These are phyloP conservation scores for Oryza meyeriana DNA, from an alignment of 176 grass and related monocot genomes.

Conservation along the genomic window DNA sequence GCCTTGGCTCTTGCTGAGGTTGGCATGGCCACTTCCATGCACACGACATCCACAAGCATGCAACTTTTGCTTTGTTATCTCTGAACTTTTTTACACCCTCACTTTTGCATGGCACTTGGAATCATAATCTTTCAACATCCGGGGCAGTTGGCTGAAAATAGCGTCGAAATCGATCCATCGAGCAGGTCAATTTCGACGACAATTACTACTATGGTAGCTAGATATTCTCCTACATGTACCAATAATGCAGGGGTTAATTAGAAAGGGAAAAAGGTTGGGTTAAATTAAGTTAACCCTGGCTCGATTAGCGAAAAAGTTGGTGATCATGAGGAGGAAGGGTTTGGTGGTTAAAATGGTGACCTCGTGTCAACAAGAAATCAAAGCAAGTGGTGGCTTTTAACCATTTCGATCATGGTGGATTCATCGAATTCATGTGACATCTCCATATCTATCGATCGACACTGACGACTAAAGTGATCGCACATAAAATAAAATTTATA, in stretches of 20 bases:
- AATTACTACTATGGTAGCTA: neutral
- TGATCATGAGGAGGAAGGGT: neutral
- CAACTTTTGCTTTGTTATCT: neutral
- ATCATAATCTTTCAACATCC: neutral
- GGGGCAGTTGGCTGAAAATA: slow-evolving; percentile 25
- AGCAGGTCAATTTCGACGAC: neutral
- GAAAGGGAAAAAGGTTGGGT: neutral
- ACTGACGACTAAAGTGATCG: neutral
- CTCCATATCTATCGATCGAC: neutral
- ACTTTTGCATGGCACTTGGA: neutral
- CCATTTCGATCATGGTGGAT: neutral
- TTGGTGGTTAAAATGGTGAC: slow-evolving; percentile 24
- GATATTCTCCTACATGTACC: neutral
- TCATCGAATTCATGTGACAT: neutral
- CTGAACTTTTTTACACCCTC: neutral
- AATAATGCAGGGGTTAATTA: neutral
- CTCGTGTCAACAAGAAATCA: slow-evolving; percentile 8
- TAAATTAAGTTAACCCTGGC: neutral
- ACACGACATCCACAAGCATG: slow-evolving; percentile 8
- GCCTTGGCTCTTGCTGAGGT: neutral
- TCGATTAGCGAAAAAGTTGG: neutral
- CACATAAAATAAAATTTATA: neutral
- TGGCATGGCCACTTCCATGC: neutral
- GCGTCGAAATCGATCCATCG: neutral
- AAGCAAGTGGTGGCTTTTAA: neutral